A percentile compares a stretch with the other conserved stretches of the same genome.
Evolutionary conservation across 1,139 yeast genomes (phyloP).

Genomic region (Lodderomyces metapsilosis): DNA sequence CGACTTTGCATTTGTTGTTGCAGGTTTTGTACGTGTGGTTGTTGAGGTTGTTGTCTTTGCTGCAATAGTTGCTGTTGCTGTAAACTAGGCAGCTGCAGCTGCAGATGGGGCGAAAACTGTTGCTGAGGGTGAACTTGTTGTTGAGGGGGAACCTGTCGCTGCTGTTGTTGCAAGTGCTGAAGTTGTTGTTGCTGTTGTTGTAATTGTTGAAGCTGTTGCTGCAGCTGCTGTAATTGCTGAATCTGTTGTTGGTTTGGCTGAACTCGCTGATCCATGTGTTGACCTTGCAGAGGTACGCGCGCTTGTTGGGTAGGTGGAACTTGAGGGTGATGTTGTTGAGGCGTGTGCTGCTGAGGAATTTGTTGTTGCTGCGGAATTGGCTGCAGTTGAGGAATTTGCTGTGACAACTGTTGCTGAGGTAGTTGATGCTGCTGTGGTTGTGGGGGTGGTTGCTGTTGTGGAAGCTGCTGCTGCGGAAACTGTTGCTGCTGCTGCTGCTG

Average conservation of each 20-base stretch:
- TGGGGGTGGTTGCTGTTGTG: conserved; percentile 17
- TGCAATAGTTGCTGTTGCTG: conserved; percentile 3
- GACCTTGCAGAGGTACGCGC: conserved; percentile 15
- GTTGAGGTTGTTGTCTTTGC: conserved; percentile 4
- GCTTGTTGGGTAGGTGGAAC: not conserved
- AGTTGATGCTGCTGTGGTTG: conserved; percentile 8
- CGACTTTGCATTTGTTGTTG: conserved; percentile 6
- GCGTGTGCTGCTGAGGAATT: not conserved
- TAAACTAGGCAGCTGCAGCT: conserved; percentile 1
- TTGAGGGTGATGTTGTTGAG: conserved; percentile 2
- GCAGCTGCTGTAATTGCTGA: conserved; percentile 17
- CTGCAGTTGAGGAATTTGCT: conserved; percentile 1
- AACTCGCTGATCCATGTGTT: conserved; percentile 19
- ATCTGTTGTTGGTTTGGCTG: conserved; percentile 9
- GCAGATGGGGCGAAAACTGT: conserved; percentile 4
- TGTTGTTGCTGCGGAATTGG: conserved; percentile 6
- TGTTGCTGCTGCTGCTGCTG: conserved; percentile 14
- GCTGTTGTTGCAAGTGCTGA: conserved; percentile 10
- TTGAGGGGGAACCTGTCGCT: conserved; percentile 5
- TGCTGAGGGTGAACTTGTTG: not conserved
- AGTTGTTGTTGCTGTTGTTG: conserved; percentile 15
- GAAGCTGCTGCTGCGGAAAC: conserved; percentile 8
- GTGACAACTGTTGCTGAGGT: conserved; percentile 15
- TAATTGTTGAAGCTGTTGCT: conserved; percentile 17
- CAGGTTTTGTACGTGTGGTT: not conserved